These are phyloP conservation scores for Eutypa lata DNA, from an alignment of 2,329 filamentous ascomycete species.

Conservation along the genomic window DNA sequence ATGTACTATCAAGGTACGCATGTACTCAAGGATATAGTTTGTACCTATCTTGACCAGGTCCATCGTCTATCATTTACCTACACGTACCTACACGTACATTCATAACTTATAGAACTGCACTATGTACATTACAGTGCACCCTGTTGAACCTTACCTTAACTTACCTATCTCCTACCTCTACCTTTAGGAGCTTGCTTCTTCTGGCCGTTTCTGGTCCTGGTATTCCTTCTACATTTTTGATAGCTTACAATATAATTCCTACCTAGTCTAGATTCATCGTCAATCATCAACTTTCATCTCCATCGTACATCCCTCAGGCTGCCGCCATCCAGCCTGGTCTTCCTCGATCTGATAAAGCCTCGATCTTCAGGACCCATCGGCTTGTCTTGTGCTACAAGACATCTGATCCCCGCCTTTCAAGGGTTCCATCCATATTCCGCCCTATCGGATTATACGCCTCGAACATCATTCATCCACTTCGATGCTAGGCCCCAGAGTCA, in stretches of 20 bases:
- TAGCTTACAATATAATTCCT: neutral
- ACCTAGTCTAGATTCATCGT: neutral
- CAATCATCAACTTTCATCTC: neutral
- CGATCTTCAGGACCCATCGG: neutral
- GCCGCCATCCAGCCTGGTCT: neutral
- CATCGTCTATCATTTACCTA: too few species aligned
- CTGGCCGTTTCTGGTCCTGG: neutral
- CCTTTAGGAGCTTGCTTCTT: too few species aligned
- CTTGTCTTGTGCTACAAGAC: neutral
- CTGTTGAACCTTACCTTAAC: too few species aligned
- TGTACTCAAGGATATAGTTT: too few species aligned
- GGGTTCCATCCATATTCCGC: neutral
- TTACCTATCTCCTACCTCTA: too few species aligned
- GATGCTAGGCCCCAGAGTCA: neutral
- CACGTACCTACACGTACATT: too few species aligned
- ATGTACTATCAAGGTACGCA: neutral
- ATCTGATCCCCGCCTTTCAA: neutral
- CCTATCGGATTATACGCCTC: conserved; percentile 1
- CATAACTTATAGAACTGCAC: too few species aligned
- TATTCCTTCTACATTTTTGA: neutral
- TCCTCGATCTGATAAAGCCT: neutral
- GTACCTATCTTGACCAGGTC: too few species aligned
- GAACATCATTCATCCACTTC: conserved; percentile 1
- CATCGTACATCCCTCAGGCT: neutral
- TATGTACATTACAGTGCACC: too few species aligned